A percentile compares a stretch with the other conserved stretches of the same genome.
Conservation (phyloP, 768 basidiomycete genomes). For the Boletus rubescentipes region DNA sequence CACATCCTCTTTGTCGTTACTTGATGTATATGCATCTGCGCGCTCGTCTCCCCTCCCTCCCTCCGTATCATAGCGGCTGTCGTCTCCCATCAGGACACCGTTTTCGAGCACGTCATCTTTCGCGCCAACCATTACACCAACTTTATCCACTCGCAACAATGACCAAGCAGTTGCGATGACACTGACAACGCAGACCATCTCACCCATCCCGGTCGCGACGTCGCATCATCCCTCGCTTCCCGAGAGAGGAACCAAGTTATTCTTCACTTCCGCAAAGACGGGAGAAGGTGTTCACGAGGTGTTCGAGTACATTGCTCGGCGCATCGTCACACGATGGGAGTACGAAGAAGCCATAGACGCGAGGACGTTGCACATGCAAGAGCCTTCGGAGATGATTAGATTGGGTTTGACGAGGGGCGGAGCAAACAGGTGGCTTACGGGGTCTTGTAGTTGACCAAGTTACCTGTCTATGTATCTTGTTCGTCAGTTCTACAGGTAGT, state of each 20-base stretch:
- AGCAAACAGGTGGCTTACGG: conserved; percentile 4
- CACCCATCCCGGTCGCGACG: conserved; percentile 12
- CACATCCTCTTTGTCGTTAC: conserved; percentile 75
- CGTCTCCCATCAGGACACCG: conserved; percentile 34
- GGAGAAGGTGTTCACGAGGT: conserved; percentile 69
- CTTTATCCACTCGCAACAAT: conserved; percentile 43
- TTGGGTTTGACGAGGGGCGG: conserved; percentile 11
- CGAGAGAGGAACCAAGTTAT: conserved; percentile 60
- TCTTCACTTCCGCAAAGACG: conserved; percentile 78
- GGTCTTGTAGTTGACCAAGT: conserved; percentile 21
- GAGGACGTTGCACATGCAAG: too few species aligned
- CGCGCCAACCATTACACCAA: conserved; percentile 58
- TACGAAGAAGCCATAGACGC: conserved; percentile 54
- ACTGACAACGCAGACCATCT: conserved; percentile 17
- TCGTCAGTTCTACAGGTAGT: background rate
- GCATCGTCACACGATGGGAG: conserved; percentile 65
- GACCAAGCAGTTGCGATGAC: conserved; percentile 20
- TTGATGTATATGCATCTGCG: conserved; percentile 60
- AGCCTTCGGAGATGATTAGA: too few species aligned
- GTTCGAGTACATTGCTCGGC: conserved; percentile 71
- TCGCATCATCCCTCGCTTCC: conserved; percentile 26
- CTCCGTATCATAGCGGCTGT: conserved; percentile 28
- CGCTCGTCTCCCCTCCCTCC: conserved; percentile 54
- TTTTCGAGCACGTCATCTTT: conserved; percentile 37
- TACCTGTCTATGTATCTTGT: conserved; percentile 9